A percentile compares a stretch with the other conserved stretches of the same genome.
These are phyloP conservation scores for Acorus gramineus DNA, from an alignment of 106 monocot genomes.

Conservation along the genomic window DNA sequence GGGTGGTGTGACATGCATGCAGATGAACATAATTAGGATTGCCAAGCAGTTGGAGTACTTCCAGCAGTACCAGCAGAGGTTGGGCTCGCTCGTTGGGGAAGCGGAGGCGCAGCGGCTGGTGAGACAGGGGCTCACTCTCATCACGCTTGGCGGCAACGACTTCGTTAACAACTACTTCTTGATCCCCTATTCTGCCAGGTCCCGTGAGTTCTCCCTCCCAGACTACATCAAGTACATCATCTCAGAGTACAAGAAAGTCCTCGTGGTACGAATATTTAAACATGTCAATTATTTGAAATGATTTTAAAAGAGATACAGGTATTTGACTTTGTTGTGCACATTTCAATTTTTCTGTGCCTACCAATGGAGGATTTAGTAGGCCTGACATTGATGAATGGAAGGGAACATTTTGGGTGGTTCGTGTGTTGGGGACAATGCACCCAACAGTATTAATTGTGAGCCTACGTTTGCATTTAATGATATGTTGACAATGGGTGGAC, in stretches of 20 bases:
- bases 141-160: slow-evolving; percentile 38
- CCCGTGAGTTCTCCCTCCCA: slow-evolving; percentile 24
- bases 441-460: too few relatives aligned
- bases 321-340: too few relatives aligned
- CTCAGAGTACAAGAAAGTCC: background rate
- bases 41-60: slow-evolving; percentile 5
- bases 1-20: background rate
- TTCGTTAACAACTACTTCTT: slow-evolving; percentile 47
- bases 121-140: slow-evolving; percentile 12
- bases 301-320: too few relatives aligned
- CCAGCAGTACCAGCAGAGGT: slow-evolving; percentile 9
- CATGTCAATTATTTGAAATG: background rate
- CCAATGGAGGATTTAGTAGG: too few relatives aligned
- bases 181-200: slow-evolving; percentile 25
- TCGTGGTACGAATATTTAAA: background rate
- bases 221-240: slow-evolving; percentile 26
- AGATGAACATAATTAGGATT: slow-evolving; percentile 12
- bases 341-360: too few relatives aligned
- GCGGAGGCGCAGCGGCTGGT: background rate
- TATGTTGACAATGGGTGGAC: too few relatives aligned
- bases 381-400: too few relatives aligned
- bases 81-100: background rate
- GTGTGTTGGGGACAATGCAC: too few relatives aligned
- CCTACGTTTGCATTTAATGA: too few relatives aligned
- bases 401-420: too few relatives aligned